A percentile compares a stretch with the other conserved stretches of the same genome.
These are phyloP conservation scores for Rhododendron molle DNA, from an alignment of 148 eudicot genomes.

Conservation along the genomic window DNA sequence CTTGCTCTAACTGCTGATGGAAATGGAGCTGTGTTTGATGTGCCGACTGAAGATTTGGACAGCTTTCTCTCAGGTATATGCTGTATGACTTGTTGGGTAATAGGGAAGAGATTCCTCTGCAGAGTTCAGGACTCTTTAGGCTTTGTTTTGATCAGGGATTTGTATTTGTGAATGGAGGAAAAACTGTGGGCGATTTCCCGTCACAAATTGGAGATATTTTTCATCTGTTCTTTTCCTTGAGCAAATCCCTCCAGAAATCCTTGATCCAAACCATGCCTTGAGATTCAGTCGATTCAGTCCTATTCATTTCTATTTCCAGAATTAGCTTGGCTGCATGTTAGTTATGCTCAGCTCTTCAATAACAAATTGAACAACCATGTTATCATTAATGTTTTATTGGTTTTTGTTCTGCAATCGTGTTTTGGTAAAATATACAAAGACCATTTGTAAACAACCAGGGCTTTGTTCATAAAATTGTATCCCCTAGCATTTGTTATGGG, in stretches of 20 bases:
- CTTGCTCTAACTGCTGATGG: constrained; percentile 76
- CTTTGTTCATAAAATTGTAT: neutral
- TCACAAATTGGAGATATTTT: neutral
- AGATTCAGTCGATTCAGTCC: neutral
- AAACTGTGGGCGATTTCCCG: no score
- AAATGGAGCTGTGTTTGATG: constrained; percentile 78
- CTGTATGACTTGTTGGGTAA: neutral
- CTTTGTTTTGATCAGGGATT: neutral
- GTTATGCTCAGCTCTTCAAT: neutral
- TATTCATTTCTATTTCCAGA: neutral
- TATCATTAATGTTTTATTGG: neutral
- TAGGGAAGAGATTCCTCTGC: neutral
- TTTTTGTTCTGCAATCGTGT: neutral
- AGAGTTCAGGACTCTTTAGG: neutral
- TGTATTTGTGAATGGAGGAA: neutral
- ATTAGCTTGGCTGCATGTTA: neutral
- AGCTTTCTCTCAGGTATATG: constrained; percentile 53
- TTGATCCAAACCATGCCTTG: neutral
- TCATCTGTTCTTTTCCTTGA: neutral
- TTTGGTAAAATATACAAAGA: neutral
- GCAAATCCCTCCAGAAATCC: neutral
- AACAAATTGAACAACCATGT: neutral
- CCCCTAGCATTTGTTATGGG: neutral
- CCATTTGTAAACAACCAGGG: neutral
- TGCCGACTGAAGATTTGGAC: constrained; percentile 59